These are phyloP conservation scores for Rhytidhysteron rufulum DNA, from an alignment of 2,329 filamentous ascomycete species.

Conservation along the genomic window DNA sequence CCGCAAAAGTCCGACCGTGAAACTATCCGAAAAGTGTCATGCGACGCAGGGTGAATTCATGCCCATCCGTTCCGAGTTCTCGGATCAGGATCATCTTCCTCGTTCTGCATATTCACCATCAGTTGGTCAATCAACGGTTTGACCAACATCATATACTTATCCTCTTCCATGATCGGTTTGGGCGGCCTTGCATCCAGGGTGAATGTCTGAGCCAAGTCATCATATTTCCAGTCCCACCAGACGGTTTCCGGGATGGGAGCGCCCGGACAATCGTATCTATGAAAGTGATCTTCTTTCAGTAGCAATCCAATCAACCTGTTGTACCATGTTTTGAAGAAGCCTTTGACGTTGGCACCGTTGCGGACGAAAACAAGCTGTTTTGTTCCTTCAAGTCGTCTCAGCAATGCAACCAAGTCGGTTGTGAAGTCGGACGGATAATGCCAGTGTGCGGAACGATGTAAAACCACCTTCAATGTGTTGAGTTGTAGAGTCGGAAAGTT, in stretches of 20 bases:
- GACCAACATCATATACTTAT: constrained; percentile 35
- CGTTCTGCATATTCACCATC: constrained; percentile 31
- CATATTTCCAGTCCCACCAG: constrained; percentile 40
- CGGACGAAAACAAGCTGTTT: constrained; percentile 30
- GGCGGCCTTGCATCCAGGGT: constrained; percentile 24
- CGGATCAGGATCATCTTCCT: constrained; percentile 37
- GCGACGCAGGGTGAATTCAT: background rate
- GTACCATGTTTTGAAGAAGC: constrained; percentile 35
- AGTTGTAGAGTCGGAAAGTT: constrained; percentile 24
- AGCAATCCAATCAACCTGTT: constrained; percentile 36
- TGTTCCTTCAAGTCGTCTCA: constrained; percentile 33
- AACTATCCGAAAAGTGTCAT: background rate
- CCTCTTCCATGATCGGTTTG: constrained; percentile 28
- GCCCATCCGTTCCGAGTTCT: constrained; percentile 13
- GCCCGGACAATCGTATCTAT: constrained; percentile 31
- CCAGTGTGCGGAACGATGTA: constrained; percentile 26
- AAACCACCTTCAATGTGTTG: constrained; percentile 28
- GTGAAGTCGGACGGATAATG: constrained; percentile 34
- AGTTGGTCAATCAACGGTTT: constrained; percentile 34
- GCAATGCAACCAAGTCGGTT: constrained; percentile 23
- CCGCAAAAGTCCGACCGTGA: no score
- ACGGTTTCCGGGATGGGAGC: constrained; percentile 26
- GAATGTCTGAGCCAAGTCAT: constrained; percentile 23
- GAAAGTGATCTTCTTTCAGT: constrained; percentile 38
- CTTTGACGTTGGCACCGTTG: constrained; percentile 32